These are phyloP conservation scores for Xylaria palmicola DNA, from an alignment of 495 filamentous ascomycete genomes.

Conservation along the genomic window DNA sequence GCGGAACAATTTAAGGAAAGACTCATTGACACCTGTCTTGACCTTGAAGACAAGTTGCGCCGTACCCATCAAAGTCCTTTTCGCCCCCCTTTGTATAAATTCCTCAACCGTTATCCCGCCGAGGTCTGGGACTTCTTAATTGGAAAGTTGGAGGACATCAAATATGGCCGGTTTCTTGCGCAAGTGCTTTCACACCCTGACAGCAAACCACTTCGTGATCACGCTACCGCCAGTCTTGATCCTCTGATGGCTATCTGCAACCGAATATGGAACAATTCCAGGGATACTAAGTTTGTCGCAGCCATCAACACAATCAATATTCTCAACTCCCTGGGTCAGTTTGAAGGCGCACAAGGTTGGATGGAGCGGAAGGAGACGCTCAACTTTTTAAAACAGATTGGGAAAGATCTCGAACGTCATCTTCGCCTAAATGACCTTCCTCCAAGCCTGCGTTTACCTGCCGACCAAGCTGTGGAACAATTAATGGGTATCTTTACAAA, in stretches of 20 bases:
- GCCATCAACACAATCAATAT: conserved; percentile 87
- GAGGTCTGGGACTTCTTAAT: conserved; percentile 81
- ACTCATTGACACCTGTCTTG: conserved; percentile 82
- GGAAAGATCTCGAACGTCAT: conserved; percentile 71
- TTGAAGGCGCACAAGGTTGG: conserved; percentile 62
- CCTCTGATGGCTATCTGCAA: conserved; percentile 64
- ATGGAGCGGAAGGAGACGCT: conserved; percentile 73
- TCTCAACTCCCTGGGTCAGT: conserved; percentile 69
- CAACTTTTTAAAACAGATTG: conserved; percentile 67
- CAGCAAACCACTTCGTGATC: conserved; percentile 71
- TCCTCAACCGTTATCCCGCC: conserved; percentile 86
- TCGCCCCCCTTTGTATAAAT: conserved; percentile 86
- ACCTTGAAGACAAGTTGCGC: conserved; percentile 81
- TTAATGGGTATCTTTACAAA: conserved; percentile 82
- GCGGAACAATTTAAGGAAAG: conserved; percentile 88
- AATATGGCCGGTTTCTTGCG: conserved; percentile 90
- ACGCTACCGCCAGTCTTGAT: conserved; percentile 71
- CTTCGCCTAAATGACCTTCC: conserved; percentile 68
- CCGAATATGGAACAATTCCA: conserved; percentile 56
- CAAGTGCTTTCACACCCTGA: conserved; percentile 80
- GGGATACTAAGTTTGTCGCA: conserved; percentile 63
- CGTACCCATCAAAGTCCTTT: conserved; percentile 94
- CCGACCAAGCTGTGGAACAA: conserved; percentile 85
- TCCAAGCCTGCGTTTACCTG: conserved; percentile 72
- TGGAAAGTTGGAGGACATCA: conserved; percentile 71